Percentiles rank a stretch among this genome's conserved stretches.
Conservation (phyloP, 2,329 filamentous ascomycete species). For the Macrophomina phaseolina region DNA sequence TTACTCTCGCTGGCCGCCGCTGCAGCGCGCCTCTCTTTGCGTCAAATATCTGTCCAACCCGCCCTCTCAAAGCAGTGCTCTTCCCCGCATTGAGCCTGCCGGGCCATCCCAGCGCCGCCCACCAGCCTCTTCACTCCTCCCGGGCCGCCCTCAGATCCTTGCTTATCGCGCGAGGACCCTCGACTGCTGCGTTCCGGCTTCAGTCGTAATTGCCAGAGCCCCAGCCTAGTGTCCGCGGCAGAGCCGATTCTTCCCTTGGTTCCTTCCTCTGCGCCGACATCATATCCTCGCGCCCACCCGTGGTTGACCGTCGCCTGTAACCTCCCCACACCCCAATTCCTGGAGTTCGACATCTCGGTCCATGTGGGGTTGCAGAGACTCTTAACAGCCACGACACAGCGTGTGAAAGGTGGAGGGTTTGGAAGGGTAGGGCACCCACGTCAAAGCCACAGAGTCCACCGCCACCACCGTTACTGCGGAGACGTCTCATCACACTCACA, state of each 20-base stretch:
- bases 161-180: slow-evolving; percentile 24
- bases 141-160: slow-evolving; percentile 14
- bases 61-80: neutral
- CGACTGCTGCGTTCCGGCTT: slow-evolving; percentile 14
- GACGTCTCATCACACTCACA: slow-evolving; percentile 19
- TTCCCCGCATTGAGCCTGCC: slow-evolving; percentile 28
- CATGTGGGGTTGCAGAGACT: slow-evolving; percentile 21
- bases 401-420: slow-evolving; percentile 20
- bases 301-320: neutral
- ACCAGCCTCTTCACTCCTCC: slow-evolving; percentile 23
- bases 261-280: slow-evolving; percentile 16
- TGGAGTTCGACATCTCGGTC: neutral
- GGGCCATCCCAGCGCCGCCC: slow-evolving; percentile 10
- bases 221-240: slow-evolving; percentile 16
- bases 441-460: slow-evolving; percentile 18
- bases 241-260: slow-evolving; percentile 25
- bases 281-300: slow-evolving; percentile 8
- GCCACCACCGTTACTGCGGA: slow-evolving; percentile 14
- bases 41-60: slow-evolving; percentile 14
- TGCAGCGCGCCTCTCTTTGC: slow-evolving; percentile 1
- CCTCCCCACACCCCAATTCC: slow-evolving; percentile 3
- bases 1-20: slow-evolving; percentile 15
- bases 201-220: slow-evolving; percentile 16
- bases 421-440: neutral
- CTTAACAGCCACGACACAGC: slow-evolving; percentile 24